Evolutionary conservation across 352 stramenopile species (phyloP).

Genomic region (Hyaloperonospora arabidopsidis): DNA sequence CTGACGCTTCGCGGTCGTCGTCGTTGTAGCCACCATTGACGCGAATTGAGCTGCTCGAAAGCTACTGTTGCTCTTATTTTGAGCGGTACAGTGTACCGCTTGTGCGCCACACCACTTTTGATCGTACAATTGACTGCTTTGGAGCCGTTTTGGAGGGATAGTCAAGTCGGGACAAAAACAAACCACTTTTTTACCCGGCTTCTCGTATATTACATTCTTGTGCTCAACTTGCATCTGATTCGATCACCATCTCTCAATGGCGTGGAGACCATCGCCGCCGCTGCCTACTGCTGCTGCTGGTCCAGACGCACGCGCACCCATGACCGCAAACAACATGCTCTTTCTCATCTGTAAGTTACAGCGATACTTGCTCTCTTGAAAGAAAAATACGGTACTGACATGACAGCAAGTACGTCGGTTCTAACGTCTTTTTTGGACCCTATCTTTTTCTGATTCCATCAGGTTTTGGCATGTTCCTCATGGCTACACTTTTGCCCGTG

Average conservation of each 20-base stretch:
- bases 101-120: too few species aligned
- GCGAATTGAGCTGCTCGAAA: constrained; percentile 4
- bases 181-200: neutral
- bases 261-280: constrained; percentile 15
- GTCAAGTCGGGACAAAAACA: too few species aligned
- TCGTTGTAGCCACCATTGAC: constrained; percentile 33
- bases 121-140: too few species aligned
- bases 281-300: constrained; percentile 1
- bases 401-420: too few species aligned
- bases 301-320: constrained; percentile 13
- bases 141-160: too few species aligned
- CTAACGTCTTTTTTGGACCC: neutral
- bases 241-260: constrained; percentile 10
- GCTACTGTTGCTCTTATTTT: constrained; percentile 4
- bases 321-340: constrained; percentile 56
- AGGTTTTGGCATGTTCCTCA: constrained; percentile 71
- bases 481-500: constrained; percentile 49
- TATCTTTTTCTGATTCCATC: constrained; percentile 4
- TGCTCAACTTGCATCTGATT: constrained; percentile 14
- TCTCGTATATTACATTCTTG: too few species aligned
- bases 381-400: too few species aligned
- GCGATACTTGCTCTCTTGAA: neutral
- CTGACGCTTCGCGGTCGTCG: constrained; percentile 39
- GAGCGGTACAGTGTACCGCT: constrained; percentile 14
- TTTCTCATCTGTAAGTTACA: constrained; percentile 56